Conservation (phyloP, 768 basidiomycete species). For the Krasilnikovozyma curviuscula region DNA sequence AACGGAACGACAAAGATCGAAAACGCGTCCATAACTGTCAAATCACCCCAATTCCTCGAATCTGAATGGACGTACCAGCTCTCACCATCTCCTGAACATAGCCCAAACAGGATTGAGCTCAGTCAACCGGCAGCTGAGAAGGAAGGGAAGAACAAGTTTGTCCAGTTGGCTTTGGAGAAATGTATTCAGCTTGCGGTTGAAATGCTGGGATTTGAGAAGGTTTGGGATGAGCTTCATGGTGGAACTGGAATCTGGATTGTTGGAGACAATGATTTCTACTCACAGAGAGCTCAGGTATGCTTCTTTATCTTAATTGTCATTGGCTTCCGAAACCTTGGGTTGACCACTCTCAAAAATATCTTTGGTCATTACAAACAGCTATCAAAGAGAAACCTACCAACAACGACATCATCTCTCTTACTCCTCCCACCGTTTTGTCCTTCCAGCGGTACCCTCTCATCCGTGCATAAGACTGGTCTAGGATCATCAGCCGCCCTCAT, state of each 20-base stretch:
- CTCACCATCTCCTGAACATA: conserved; percentile 2
- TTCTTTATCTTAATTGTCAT: not conserved
- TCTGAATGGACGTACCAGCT: conserved; percentile 59
- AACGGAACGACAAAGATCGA: not conserved
- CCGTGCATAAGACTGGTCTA: conserved; percentile 96
- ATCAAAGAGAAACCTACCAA: too few species aligned
- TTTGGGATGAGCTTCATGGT: not conserved
- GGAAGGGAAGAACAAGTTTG: conserved; percentile 63
- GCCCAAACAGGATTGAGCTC: not conserved
- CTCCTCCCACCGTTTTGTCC: conserved; percentile 56
- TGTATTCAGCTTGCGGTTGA: conserved; percentile 51
- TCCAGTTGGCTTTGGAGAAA: conserved; percentile 68
- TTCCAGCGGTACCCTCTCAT: conserved; percentile 44
- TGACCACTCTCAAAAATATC: too few species aligned
- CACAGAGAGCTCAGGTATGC: conserved; percentile 61
- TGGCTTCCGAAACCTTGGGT: too few species aligned
- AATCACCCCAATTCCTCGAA: conserved; percentile 75
- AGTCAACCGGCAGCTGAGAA: not conserved
- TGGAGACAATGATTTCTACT: conserved; percentile 96
- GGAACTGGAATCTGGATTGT: conserved; percentile 55
- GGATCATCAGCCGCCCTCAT: conserved; percentile 94
- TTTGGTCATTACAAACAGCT: too few species aligned
- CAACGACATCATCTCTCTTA: conserved; percentile 47
- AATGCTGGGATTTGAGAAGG: conserved; percentile 12
- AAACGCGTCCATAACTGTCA: conserved; percentile 42